Base-by-base conservation (phyloP, 768 basidiomycete genomes). In the Leccinum uliginosum region DNA sequence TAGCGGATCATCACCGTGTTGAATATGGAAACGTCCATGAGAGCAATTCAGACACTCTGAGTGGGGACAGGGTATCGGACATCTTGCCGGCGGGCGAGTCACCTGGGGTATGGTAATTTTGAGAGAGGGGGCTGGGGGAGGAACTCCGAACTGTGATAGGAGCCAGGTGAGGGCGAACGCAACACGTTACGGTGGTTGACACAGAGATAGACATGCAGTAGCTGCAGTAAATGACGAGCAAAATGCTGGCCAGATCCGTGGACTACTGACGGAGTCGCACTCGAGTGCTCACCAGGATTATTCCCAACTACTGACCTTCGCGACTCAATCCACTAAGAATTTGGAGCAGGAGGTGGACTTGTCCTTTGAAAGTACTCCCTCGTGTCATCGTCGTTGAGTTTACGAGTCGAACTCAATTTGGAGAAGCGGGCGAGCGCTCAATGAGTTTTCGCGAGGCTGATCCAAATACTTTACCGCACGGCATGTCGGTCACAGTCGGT, bases 41-140 rank as follows among this genome's bases (percentile, higher is more conserved):
- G 3, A 15, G 34, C 6, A 35, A 35, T 4, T 30, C 29, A 11
- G 29, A 30, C 29, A 30, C 65, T 51, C 57, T 64, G 8, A 64
- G 52, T 7, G 65, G 55, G 12, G 60, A 62, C 19, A 60, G 57
- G 17, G 58, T 57, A 27, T 62, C 63, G 8, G 53, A 54, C 34
- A 51, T 52, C 38, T 65, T 63, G 10, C 44, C 29, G 1, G 50
- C 21, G 8, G 58, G 58, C 12, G 62, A 62, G 54, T 59, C 40
- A 24, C 46, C 34, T 7, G 57, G 51, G 3, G 48, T 51, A 32
- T 48, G 27, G 21, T 29, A 29, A 29, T 11, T 4, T 29, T 29
- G 29, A 29, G 29, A 29, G 29, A 29, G 55, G 44, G 24, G 54
- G 47, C 60, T 49, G 6, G 62, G 50, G 0, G 65, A 56, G 44